Conservation (phyloP, 2,329 filamentous ascomycete genomes). For the Diaporthe sp. region DNA sequence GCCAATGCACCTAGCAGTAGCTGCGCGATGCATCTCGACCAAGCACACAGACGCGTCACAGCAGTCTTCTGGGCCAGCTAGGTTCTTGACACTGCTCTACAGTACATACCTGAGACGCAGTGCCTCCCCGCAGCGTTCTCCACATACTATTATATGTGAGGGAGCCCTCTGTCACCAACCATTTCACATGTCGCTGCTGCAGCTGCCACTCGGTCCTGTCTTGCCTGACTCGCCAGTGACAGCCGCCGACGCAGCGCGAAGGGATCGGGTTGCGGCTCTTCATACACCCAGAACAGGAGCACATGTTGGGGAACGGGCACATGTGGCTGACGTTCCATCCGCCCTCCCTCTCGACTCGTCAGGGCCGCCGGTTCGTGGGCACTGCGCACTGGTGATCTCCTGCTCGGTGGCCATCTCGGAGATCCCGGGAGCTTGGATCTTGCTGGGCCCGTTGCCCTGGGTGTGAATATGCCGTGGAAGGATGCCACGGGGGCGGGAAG, state of each 20-base stretch:
- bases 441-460: conserved; percentile 10
- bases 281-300: neutral
- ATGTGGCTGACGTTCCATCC: conserved; percentile 25
- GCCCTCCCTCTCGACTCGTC: conserved; percentile 21
- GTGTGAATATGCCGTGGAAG: conserved; percentile 1
- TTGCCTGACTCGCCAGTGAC: conserved; percentile 18
- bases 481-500: neutral
- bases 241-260: neutral
- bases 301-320: neutral
- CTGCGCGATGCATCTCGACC: neutral
- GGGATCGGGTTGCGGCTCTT: conserved; percentile 14
- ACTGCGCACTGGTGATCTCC: conserved; percentile 2
- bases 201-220: conserved; percentile 8
- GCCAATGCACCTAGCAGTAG: conserved; percentile 21
- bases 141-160: conserved; percentile 9
- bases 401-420: neutral
- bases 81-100: neutral
- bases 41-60: neutral
- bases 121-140: neutral
- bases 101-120: neutral
- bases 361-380: conserved; percentile 13
- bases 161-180: neutral
- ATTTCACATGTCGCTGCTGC: neutral
- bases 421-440: conserved; percentile 14
- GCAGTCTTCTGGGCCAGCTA: neutral